Evolutionary conservation across 306 rosid genomes (phyloP).

Genomic region (Rosa multiflora): DNA sequence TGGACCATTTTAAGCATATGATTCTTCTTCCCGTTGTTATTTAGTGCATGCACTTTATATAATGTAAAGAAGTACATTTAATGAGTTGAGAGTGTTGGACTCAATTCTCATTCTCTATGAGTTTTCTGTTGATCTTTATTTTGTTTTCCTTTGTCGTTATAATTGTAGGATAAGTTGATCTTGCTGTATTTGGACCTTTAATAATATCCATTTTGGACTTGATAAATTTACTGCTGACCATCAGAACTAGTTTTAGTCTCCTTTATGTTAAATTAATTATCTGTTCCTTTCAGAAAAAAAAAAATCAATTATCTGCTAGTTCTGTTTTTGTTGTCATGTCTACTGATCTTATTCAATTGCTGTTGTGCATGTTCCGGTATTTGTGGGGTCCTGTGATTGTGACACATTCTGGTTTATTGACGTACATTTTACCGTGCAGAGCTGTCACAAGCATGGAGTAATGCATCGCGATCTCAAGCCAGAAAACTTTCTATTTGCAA

Average conservation of each 20-base stretch:
- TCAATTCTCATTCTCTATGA: background rate
- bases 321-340: background rate
- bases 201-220: background rate
- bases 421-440: constrained; percentile 31
- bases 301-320: background rate
- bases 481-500: constrained; percentile 54
- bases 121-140: background rate
- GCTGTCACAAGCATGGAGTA: constrained; percentile 58
- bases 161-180: background rate
- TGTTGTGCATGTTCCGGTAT: background rate
- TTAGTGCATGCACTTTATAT: background rate
- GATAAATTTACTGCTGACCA: background rate
- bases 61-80: background rate
- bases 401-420: constrained; percentile 8
- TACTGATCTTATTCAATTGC: background rate
- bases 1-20: constrained; percentile 2
- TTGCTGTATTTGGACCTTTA: background rate
- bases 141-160: background rate
- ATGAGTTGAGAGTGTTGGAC: constrained; percentile 5
- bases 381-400: background rate
- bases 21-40: background rate
- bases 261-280: too few relatives aligned
- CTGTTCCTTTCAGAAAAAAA: too few relatives aligned
- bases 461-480: constrained; percentile 72
- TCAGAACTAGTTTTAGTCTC: background rate